Evolutionary conservation across 23 red algal species (phyloP).

Genomic region (Cyanidium caldarium): DNA sequence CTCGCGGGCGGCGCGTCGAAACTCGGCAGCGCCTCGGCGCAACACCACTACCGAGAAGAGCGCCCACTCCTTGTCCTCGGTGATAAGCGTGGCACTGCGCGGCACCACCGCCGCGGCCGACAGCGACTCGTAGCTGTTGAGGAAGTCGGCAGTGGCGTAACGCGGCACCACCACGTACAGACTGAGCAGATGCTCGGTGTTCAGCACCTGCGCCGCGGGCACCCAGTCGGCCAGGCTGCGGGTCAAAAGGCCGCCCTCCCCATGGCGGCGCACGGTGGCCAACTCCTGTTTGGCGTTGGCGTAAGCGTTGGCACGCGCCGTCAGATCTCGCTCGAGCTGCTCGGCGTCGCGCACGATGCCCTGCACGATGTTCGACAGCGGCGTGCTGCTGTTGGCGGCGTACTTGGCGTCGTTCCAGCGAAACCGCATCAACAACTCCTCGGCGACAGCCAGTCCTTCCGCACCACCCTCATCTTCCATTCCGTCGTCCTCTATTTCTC

Average conservation of each 20-base stretch:
- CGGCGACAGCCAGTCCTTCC: too few relatives aligned
- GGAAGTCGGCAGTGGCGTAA: conserved; percentile 13
- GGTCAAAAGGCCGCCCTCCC: conserved; percentile 56
- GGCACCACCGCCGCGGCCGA: conserved; percentile 36
- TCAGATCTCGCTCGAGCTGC: background rate
- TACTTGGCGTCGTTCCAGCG: conserved; percentile 4
- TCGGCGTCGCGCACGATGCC: background rate
- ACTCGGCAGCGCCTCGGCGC: conserved; percentile 36
- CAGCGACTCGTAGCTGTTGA: conserved; percentile 5
- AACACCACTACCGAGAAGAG: conserved; percentile 68
- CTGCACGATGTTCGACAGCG: background rate
- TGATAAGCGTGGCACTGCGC: conserved; percentile 29
- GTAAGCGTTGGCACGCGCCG: conserved; percentile 14
- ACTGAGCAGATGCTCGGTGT: conserved; percentile 64
- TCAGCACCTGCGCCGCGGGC: conserved; percentile 29
- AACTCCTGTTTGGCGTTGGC: conserved; percentile 38
- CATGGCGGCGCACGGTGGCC: conserved; percentile 27
- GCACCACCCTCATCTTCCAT: too few relatives aligned
- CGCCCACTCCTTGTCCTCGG: conserved; percentile 37
- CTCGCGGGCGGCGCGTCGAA: conserved; percentile 54
- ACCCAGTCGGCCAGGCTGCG: conserved; percentile 40
- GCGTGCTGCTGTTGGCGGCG: background rate
- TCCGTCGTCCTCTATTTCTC: too few relatives aligned
- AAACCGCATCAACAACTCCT: background rate
- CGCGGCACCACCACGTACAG: conserved; percentile 62